Evolutionary conservation across 2,329 filamentous ascomycete genomes (phyloP).

Genomic region (Pseudogymnoascus sp.): DNA sequence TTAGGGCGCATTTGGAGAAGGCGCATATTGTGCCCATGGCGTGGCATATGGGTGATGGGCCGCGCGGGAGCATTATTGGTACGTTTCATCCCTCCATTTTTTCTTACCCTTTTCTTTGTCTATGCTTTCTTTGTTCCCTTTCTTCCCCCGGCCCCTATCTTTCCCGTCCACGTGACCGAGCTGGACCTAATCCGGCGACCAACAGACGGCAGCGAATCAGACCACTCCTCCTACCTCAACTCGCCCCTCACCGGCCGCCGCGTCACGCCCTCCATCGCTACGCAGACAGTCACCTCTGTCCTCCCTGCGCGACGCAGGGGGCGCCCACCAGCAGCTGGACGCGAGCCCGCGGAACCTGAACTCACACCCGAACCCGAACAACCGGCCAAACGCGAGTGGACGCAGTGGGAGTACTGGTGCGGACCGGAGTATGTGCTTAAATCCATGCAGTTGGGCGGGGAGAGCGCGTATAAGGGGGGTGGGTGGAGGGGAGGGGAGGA

Average conservation of each 20-base stretch:
- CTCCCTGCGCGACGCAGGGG: constrained; percentile 11
- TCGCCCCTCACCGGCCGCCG: constrained; percentile 42
- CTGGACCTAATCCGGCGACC: constrained; percentile 9
- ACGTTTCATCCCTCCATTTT: neutral
- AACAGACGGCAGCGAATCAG: constrained; percentile 11
- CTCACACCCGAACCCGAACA: too few relatives aligned
- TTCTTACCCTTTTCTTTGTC: neutral
- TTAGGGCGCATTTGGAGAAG: constrained; percentile 44
- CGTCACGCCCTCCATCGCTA: constrained; percentile 49
- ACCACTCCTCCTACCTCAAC: constrained; percentile 7
- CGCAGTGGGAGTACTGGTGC: neutral
- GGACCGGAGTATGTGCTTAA: neutral
- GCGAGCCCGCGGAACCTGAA: too few relatives aligned
- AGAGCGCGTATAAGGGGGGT: neutral
- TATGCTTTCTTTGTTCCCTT: neutral
- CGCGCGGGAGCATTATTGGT: constrained; percentile 33
- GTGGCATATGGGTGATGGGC: constrained; percentile 55
- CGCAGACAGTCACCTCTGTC: constrained; percentile 44
- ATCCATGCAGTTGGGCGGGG: neutral
- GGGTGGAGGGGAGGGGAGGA: neutral
- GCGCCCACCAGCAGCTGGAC: neutral
- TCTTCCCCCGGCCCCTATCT: neutral
- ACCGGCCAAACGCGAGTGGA: neutral
- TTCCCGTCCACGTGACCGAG: neutral
- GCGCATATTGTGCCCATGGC: constrained; percentile 43